A percentile compares a stretch with the other conserved stretches of the same genome.
phyloP scores from a whole-genome alignment of 2,329 filamentous ascomycete species.

The Beauveria rudraprayagi region DNA sequence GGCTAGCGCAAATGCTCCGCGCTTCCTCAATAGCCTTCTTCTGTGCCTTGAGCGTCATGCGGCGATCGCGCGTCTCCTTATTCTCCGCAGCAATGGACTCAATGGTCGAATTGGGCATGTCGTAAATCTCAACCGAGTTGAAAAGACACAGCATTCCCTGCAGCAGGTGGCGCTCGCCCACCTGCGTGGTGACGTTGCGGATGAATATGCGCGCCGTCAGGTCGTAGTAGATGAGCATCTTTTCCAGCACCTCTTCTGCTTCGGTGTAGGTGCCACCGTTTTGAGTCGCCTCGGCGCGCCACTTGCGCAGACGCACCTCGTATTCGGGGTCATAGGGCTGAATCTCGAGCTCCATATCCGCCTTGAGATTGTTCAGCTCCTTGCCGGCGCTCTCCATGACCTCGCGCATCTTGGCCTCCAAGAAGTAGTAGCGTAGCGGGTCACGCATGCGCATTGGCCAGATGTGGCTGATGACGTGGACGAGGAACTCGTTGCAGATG shows the following conservation, averaged over 20 bases:
- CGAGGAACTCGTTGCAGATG: constrained; percentile 46
- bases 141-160: constrained; percentile 44
- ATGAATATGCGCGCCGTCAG: constrained; percentile 44
- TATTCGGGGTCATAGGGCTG: constrained; percentile 48
- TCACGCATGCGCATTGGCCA: constrained; percentile 45
- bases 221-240: constrained; percentile 50
- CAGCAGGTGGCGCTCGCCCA: constrained; percentile 42
- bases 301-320: constrained; percentile 40
- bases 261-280: constrained; percentile 40
- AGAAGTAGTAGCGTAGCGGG: constrained; percentile 39
- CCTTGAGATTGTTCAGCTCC: constrained; percentile 37
- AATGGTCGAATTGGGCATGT: constrained; percentile 35
- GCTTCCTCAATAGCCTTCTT: constrained; percentile 15
- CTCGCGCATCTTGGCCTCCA: constrained; percentile 40
- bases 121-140: constrained; percentile 43
- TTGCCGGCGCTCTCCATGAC: constrained; percentile 38
- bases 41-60: constrained; percentile 35
- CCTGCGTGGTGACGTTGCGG: constrained; percentile 44
- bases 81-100: constrained; percentile 46
- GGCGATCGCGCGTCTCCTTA: constrained; percentile 43
- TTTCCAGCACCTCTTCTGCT: constrained; percentile 45
- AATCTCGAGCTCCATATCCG: constrained; percentile 45
- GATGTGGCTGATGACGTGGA: constrained; percentile 41
- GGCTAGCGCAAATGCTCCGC: constrained; percentile 32
- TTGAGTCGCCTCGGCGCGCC: constrained; percentile 34